Evolutionary conservation across 805 yeast genomes (phyloP), one percentile per base, ranked within the genome.

Genomic region (Torulaspora delbrueckii): DNA sequence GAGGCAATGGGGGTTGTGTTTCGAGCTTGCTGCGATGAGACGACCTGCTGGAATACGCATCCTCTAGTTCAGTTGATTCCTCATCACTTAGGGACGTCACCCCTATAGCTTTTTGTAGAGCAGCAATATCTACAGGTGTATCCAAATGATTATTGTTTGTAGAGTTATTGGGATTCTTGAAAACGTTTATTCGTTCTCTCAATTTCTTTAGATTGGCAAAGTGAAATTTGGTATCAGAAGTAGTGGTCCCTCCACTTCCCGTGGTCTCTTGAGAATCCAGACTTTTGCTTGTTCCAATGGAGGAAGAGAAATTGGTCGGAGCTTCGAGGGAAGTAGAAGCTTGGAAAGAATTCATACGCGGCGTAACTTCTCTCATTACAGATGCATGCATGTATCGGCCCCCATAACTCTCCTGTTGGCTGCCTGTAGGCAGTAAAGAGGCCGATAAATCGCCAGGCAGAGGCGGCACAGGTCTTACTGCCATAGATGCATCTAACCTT

Each of bases 71-170:
- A 7, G n/a, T 32, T 4, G 37, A 33, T 10, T 18, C 37, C 14
- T 35, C 40, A 18, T 30, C 56, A 24, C 49, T 56, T 12, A 50
- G 55, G 25, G 61, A 50, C 0, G 55, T 45, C 6, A 62, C 62
- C 24, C 68, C 70, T 33, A 66, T 65, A 1, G 67, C 69, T 37
- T 65, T 64, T 47, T 66, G 68, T n/a, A 66, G 47, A 5, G 66
- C 69, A 39, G 58, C 62, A 18, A 66, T 60, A 47, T 66, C 67
- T 8, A 66, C 65, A 3, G 56, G 51, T 8, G 46, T 43, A 12
- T 52, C 56, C 10, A 44, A 41, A 24, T 46, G 50, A 7, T 26
- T 43, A 5, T 26, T 43, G 28, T 43, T 43, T 2, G 42, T 47
- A 5, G 59, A 52, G 12, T 51, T 45, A 26, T 48, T 53, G 0